Evolutionary conservation across 768 basidiomycete species (phyloP), one percentile per base, ranked within the genome.

Genomic region (Nevesoporus exiguus): DNA sequence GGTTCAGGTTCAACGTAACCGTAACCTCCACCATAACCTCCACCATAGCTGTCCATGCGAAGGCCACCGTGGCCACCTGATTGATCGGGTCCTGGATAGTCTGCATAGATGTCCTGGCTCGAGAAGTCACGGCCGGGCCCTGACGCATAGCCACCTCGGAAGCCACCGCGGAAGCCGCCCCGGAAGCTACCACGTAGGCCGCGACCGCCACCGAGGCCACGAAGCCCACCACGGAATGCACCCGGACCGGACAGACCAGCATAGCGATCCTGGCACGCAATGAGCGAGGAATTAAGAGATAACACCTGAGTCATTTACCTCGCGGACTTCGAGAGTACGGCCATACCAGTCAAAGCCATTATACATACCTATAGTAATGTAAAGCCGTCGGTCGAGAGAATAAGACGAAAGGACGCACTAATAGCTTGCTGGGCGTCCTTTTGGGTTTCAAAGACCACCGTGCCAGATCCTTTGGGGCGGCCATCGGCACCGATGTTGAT

Each of bases 261-360:
- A 62, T 90, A 94, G 39, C 93, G 91, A 65, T 95, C 93, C 86
- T 92, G 56, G 22, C 47, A 47, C 37, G 15, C 3, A 15, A 56
- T 52, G 17, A 45, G 19, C 3, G 33, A 2, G 34, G 11, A 46
- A 40, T 40, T 4, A 2, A 0, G 22, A 55, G 49, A 25, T 7
- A 2, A n/a, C 5, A 3, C 21, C 14, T 37, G 17, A 21, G 10
- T 10, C 4, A 65, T 77, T 57, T 69, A 91, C 93, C 82, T 97
- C 93, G 60, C 95, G 89, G 33, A 98, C 96, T 76, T 99, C 96
- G 13, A 99, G 84, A 8, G 86, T 84, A 45, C 91, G 88, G 8
- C 95, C 95, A 69, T 95, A 95, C 93, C 96, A 98, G 58, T 97
- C 94, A 63, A 91, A 97, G 27, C 95, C 95, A 55, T 97, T 89